A percentile compares a stretch with the other conserved stretches of the same genome.
Evolutionary conservation across 2,329 filamentous ascomycete genomes (phyloP).

Genomic region (Fusarium cyanostomum): DNA sequence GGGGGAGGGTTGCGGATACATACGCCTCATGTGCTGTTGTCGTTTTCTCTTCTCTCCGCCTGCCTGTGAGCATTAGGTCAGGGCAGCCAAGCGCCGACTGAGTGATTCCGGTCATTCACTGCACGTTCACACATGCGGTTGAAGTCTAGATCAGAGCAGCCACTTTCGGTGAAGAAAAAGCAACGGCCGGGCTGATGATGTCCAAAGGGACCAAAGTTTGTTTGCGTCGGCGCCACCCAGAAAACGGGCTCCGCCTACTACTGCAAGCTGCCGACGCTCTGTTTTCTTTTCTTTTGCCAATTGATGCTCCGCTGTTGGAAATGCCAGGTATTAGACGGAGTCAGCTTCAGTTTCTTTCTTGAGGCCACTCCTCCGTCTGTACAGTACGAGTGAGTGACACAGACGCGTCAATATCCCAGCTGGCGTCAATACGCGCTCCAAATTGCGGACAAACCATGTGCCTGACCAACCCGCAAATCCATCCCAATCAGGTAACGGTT

Average conservation of each 20-base stretch:
- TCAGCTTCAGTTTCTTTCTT: conserved; percentile 8
- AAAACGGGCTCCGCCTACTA: conserved; percentile 3
- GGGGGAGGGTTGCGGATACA: conserved; percentile 28
- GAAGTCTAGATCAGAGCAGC: conserved; percentile 14
- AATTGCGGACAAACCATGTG: conserved; percentile 26
- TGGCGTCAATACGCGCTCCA: conserved; percentile 8
- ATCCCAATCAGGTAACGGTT: conserved; percentile 28
- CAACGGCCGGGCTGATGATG: conserved; percentile 9
- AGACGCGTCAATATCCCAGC: conserved; percentile 24
- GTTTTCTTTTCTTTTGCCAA: conserved; percentile 3
- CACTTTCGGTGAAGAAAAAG: conserved; percentile 26
- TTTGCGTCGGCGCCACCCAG: conserved; percentile 3
- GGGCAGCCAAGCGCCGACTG: conserved; percentile 2
- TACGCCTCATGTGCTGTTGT: conserved; percentile 20
- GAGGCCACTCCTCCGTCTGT: background rate
- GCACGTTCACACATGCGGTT: conserved; percentile 7
- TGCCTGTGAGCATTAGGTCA: conserved; percentile 9
- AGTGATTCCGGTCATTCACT: conserved; percentile 7
- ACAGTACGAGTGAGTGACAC: conserved; percentile 21
- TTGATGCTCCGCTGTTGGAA: conserved; percentile 8
- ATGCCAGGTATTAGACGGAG: conserved; percentile 1
- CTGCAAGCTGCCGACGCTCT: conserved; percentile 15
- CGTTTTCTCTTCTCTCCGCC: conserved; percentile 39
- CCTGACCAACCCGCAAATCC: conserved; percentile 23
- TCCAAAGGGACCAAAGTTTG: conserved; percentile 12